Conservation (phyloP, 2,329 filamentous ascomycete species). For the Fusarium sp. region DNA sequence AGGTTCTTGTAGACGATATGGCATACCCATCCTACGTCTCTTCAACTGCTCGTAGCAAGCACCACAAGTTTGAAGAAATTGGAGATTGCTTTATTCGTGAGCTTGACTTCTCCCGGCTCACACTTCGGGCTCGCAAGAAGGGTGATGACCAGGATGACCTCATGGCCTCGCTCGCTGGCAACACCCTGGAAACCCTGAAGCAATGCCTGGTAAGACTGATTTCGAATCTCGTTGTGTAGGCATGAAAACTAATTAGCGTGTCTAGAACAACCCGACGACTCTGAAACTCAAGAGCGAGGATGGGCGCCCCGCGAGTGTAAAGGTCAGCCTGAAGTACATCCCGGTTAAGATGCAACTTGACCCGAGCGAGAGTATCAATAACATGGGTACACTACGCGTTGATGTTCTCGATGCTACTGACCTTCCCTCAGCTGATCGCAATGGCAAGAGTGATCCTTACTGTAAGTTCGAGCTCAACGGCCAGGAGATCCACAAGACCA, state of each 20-base stretch:
- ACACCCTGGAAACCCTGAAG: conserved; percentile 87
- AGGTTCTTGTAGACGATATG: conserved; percentile 95
- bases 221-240: too few species aligned
- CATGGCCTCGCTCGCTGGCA: conserved; percentile 84
- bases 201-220: conserved; percentile 77
- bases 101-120: conserved; percentile 95
- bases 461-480: conserved; percentile 94
- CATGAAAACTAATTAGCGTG: neutral
- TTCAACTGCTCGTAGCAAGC: conserved; percentile 75
- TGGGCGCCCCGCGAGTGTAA: conserved; percentile 78
- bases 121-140: conserved; percentile 85
- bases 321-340: conserved; percentile 93
- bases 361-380: conserved; percentile 97
- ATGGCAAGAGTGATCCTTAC: conserved; percentile 97
- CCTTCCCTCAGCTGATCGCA: conserved; percentile 93
- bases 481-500: conserved; percentile 92
- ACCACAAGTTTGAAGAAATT: conserved; percentile 86
- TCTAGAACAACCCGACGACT: conserved; percentile 88
- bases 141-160: conserved; percentile 80
- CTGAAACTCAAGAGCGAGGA: conserved; percentile 83
- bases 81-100: conserved; percentile 97
- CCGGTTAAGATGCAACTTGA: conserved; percentile 95
- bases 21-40: conserved; percentile 90
- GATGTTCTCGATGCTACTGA: conserved; percentile 88
- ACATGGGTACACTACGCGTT: conserved; percentile 95